These are phyloP conservation scores for Stephania japonica DNA, from an alignment of 164 flowering plant species.

Conservation along the genomic window DNA sequence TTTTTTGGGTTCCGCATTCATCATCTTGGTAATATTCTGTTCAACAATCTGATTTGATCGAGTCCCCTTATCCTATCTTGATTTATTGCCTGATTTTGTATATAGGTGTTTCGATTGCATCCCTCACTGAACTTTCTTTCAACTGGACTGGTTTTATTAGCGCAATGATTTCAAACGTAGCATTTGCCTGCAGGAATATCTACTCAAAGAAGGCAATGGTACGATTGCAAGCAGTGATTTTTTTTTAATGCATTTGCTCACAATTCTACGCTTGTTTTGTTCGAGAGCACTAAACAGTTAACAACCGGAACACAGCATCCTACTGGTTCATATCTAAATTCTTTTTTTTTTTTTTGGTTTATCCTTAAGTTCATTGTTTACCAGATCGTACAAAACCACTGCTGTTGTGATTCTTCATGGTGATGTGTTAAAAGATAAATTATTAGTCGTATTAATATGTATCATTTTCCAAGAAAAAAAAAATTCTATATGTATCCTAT, in stretches of 20 bases:
- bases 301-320: not conserved
- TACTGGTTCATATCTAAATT: not conserved
- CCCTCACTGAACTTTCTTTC: slow-evolving; percentile 66
- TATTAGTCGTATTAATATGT: not conserved
- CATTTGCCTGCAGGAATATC: slow-evolving; percentile 57
- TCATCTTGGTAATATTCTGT: not conserved
- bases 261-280: not conserved
- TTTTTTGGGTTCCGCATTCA: not conserved
- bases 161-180: slow-evolving; percentile 60
- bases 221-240: slow-evolving; percentile 2
- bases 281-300: not conserved
- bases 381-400: not conserved
- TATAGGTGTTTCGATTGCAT: slow-evolving; percentile 64
- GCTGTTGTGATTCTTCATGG: not conserved
- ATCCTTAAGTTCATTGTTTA: not conserved
- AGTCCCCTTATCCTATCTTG: not conserved
- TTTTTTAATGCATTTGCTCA: not conserved
- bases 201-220: slow-evolving; percentile 69
- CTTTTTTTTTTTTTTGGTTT: no score
- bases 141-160: slow-evolving; percentile 57
- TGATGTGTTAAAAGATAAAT: not conserved
- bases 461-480: no score
- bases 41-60: not conserved
- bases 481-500: not conserved
- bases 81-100: slow-evolving; percentile 6